Conservation (phyloP, 1,284 basidiomycete species). For the Ustilago curta region DNA sequence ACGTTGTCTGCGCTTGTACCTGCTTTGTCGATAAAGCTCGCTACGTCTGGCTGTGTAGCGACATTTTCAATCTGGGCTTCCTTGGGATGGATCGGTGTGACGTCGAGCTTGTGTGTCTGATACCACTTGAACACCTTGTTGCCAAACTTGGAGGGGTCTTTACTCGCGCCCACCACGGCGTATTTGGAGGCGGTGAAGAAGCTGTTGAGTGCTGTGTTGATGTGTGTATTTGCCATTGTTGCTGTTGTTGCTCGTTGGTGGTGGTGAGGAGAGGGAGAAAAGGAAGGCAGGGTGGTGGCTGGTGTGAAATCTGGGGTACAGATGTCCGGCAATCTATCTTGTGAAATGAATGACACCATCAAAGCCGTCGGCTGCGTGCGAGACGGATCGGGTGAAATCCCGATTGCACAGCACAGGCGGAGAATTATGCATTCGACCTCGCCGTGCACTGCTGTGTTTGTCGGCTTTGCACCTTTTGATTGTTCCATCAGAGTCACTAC, state of each 20-base stretch:
- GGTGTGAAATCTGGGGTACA: neutral
- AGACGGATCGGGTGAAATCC: constrained; percentile 19
- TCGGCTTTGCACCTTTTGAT: constrained; percentile 27
- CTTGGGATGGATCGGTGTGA: constrained; percentile 63
- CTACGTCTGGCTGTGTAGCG: constrained; percentile 28
- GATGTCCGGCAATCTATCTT: constrained; percentile 23
- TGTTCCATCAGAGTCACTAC: neutral
- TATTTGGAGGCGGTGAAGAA: constrained; percentile 60
- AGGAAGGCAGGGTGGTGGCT: neutral
- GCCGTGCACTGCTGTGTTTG: constrained; percentile 17
- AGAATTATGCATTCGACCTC: neutral
- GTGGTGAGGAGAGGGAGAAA: constrained; percentile 5
- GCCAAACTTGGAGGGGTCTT: constrained; percentile 61
- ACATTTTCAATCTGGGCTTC: constrained; percentile 54
- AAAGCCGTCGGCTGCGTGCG: constrained; percentile 11
- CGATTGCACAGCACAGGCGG: constrained; percentile 11
- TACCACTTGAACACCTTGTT: constrained; percentile 68
- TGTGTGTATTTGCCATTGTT: constrained; percentile 39
- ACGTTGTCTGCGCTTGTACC: constrained; percentile 30
- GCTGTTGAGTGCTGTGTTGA: constrained; percentile 37
- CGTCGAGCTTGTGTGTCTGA: constrained; percentile 47
- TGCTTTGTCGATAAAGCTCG: constrained; percentile 27
- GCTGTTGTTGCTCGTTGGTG: neutral
- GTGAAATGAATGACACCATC: constrained; percentile 18
- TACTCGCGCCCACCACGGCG: constrained; percentile 64